These are phyloP conservation scores for Cordyceps cicadae DNA, from an alignment of 2,329 filamentous ascomycete genomes.

Conservation along the genomic window DNA sequence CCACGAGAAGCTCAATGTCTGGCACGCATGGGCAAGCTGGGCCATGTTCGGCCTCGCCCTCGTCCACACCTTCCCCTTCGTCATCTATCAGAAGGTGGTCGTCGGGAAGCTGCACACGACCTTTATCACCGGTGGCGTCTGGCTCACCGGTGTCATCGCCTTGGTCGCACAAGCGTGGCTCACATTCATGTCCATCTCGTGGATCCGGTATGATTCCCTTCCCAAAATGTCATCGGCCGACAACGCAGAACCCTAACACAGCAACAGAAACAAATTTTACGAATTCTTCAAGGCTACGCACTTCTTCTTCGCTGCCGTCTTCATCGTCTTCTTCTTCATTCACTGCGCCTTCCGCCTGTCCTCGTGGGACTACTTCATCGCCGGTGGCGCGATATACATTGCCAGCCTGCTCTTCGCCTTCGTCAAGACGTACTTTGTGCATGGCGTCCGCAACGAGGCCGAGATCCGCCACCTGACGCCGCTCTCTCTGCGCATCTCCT, in stretches of 20 bases:
- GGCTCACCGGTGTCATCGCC: slow-evolving; percentile 48
- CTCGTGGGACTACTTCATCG: slow-evolving; percentile 56
- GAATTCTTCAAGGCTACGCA: slow-evolving; percentile 55
- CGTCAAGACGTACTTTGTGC: slow-evolving; percentile 40
- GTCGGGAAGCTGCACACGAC: slow-evolving; percentile 38
- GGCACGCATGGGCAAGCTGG: slow-evolving; percentile 46
- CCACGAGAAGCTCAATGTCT: slow-evolving; percentile 50
- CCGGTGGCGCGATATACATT: slow-evolving; percentile 31
- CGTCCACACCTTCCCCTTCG: slow-evolving; percentile 52
- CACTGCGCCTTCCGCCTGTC: slow-evolving; percentile 49
- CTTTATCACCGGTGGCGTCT: slow-evolving; percentile 37
- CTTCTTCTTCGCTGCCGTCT: slow-evolving; percentile 42
- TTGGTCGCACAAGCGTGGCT: slow-evolving; percentile 46
- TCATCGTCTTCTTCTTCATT: slow-evolving; percentile 52
- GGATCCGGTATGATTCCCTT: slow-evolving; percentile 33
- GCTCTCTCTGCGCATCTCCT: slow-evolving; percentile 29
- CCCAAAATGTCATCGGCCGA: not conserved
- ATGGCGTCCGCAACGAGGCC: slow-evolving; percentile 39
- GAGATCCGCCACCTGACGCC: slow-evolving; percentile 31
- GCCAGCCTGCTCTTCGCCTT: slow-evolving; percentile 35
- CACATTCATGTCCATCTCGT: slow-evolving; percentile 44
- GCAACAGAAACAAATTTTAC: slow-evolving; percentile 41
- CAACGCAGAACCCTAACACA: not conserved
- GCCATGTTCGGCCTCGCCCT: slow-evolving; percentile 49
- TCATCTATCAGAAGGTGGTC: slow-evolving; percentile 38